Evolutionary conservation across 2,329 filamentous ascomycete species (phyloP).

Genomic region (Xylariaceae sp.): DNA sequence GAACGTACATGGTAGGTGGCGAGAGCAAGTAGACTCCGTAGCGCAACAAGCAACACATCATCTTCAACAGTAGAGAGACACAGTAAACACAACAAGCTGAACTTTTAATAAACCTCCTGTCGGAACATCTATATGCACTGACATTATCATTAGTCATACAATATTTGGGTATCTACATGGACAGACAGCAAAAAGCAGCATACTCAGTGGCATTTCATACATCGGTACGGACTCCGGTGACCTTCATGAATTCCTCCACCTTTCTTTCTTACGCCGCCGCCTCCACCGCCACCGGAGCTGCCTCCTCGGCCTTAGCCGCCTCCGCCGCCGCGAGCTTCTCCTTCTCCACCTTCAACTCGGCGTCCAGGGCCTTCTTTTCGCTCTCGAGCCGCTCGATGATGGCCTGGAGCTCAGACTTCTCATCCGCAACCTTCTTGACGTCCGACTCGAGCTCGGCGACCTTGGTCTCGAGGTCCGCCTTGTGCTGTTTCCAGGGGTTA

Average conservation of each 20-base stretch:
- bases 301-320: slow-evolving; percentile 17
- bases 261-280: slow-evolving; percentile 12
- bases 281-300: slow-evolving; percentile 7
- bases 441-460: slow-evolving; percentile 24
- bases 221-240: slow-evolving; percentile 8
- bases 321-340: slow-evolving; percentile 9
- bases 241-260: slow-evolving; percentile 5
- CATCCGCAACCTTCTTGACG: slow-evolving; percentile 20
- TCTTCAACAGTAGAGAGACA: not conserved
- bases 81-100: not conserved
- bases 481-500: slow-evolving; percentile 23
- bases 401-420: slow-evolving; percentile 23
- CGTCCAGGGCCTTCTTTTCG: slow-evolving; percentile 28
- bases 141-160: slow-evolving; percentile 30
- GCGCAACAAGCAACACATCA: no score
- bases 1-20: no score
- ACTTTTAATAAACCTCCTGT: not conserved
- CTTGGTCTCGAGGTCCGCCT: slow-evolving; percentile 25
- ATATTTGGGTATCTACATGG: slow-evolving; percentile 23
- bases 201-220: slow-evolving; percentile 15
- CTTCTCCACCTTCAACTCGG: slow-evolving; percentile 21
- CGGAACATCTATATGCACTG: slow-evolving; percentile 2
- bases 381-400: slow-evolving; percentile 21
- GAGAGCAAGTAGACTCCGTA: no score
- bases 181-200: slow-evolving; percentile 15